A percentile compares a stretch with the other conserved stretches of the same genome.
phyloP scores from a whole-genome alignment of 2,329 filamentous ascomycete species.

The Fusarium sp. region DNA sequence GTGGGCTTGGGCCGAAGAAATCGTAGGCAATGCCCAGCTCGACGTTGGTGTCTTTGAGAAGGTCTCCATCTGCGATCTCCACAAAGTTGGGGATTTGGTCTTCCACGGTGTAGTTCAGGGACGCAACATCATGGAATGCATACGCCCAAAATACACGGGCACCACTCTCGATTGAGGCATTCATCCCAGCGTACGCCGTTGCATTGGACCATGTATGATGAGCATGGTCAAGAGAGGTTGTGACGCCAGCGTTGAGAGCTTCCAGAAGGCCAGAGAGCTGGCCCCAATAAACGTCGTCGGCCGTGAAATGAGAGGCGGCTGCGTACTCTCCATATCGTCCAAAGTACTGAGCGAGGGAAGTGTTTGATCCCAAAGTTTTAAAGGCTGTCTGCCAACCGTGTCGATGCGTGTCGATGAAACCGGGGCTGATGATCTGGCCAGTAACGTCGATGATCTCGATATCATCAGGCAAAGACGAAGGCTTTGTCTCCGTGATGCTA shows the following conservation, averaged over 20 bases:
- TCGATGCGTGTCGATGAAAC: constrained; percentile 68
- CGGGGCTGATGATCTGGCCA: constrained; percentile 64
- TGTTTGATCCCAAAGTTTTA: constrained; percentile 65
- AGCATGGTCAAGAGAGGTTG: constrained; percentile 64
- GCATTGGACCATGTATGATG: constrained; percentile 60
- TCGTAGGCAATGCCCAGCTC: constrained; percentile 58
- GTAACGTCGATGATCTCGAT: constrained; percentile 60
- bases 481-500: not conserved
- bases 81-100: constrained; percentile 56
- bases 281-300: constrained; percentile 60
- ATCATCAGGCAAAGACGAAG: constrained; percentile 8
- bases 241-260: constrained; percentile 64
- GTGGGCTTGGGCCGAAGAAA: constrained; percentile 45
- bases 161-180: constrained; percentile 60
- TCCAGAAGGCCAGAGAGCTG: constrained; percentile 62
- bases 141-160: constrained; percentile 61
- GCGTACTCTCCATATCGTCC: constrained; percentile 52
- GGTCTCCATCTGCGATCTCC: constrained; percentile 47
- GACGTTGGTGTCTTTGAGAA: constrained; percentile 45
- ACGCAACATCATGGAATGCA: constrained; percentile 51
- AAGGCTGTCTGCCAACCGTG: constrained; percentile 68
- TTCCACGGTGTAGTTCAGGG: constrained; percentile 44
- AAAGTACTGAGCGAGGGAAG: constrained; percentile 62
- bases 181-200: constrained; percentile 56
- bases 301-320: constrained; percentile 47